A percentile compares a stretch with the other conserved stretches of the same genome.
phyloP scores from a whole-genome alignment of 495 filamentous ascomycete species.

The Aspergillus campestris region DNA sequence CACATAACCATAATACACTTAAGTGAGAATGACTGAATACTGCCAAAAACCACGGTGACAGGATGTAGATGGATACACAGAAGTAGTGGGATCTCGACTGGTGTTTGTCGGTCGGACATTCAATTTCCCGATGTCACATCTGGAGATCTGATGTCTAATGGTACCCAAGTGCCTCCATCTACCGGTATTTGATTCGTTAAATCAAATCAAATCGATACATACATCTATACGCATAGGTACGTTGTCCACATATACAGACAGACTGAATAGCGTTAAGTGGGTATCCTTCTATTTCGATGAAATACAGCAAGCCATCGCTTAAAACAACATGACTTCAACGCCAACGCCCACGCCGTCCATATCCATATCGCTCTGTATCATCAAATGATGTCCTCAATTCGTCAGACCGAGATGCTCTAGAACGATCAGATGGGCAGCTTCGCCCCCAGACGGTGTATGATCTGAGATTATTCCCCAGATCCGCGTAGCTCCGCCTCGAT shows the following conservation, averaged over 20 bases:
- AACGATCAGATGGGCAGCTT: constrained; percentile 3
- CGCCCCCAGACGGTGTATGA: neutral
- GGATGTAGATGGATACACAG: no score
- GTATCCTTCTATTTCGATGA: neutral
- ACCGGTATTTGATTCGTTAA: no score
- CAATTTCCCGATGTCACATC: neutral
- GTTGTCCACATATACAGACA: no score
- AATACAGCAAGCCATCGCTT: neutral
- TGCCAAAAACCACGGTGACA: no score
- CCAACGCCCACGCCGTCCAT: constrained; percentile 2
- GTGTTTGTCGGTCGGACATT: constrained; percentile 4
- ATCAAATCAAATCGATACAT: no score
- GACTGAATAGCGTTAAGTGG: no score
- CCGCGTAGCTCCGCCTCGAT: constrained; percentile 6
- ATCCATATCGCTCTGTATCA: neutral
- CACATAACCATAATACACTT: no score
- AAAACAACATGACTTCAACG: neutral
- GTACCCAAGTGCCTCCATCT: neutral
- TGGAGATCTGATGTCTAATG: neutral
- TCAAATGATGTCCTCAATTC: neutral
- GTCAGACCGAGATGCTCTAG: neutral
- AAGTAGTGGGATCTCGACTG: neutral
- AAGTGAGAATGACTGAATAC: no score
- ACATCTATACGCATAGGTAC: no score
- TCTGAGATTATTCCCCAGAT: constrained; percentile 2